These are phyloP conservation scores for button mushroom (Agaricus bisporus) DNA, from an alignment of 768 basidiomycete species.

Conservation along the genomic window DNA sequence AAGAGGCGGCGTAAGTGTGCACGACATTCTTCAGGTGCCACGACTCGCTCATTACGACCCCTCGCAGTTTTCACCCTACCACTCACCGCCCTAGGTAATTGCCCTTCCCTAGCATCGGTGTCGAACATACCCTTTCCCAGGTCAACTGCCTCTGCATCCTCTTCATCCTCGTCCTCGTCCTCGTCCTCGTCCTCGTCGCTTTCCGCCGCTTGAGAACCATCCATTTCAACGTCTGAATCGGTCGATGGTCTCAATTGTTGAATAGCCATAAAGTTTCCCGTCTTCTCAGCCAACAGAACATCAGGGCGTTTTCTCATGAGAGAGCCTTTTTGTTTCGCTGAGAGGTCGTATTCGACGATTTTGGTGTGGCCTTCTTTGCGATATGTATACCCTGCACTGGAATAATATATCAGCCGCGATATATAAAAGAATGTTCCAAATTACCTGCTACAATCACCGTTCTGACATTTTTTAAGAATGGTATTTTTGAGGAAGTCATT, in stretches of 20 bases:
- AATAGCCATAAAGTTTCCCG: slow-evolving; percentile 20
- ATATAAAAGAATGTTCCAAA: slow-evolving; percentile 26
- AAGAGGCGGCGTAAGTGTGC: slow-evolving; percentile 91
- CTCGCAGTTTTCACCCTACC: slow-evolving; percentile 71
- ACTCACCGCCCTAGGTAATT: slow-evolving; percentile 65
- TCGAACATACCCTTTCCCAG: slow-evolving; percentile 9
- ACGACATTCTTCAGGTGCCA: slow-evolving; percentile 89
- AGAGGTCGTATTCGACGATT: slow-evolving; percentile 89
- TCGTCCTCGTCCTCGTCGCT: slow-evolving; percentile 47
- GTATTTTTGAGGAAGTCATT: slow-evolving; percentile 71
- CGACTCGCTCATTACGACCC: slow-evolving; percentile 85
- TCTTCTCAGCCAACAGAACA: slow-evolving; percentile 56
- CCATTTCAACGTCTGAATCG: slow-evolving; percentile 41
- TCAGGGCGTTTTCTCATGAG: slow-evolving; percentile 63
- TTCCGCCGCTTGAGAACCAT: slow-evolving; percentile 43
- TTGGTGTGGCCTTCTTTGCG: slow-evolving; percentile 94
- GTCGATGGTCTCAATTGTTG: slow-evolving; percentile 18
- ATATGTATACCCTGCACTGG: slow-evolving; percentile 75
- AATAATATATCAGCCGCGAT: slow-evolving; percentile 4
- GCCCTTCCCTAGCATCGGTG: slow-evolving; percentile 11
- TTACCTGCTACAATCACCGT: slow-evolving; percentile 72
- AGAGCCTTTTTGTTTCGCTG: slow-evolving; percentile 68
- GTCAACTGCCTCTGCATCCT: slow-evolving; percentile 22
- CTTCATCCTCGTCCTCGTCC: slow-evolving; percentile 37
- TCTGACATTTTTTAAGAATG: slow-evolving; percentile 69